Percentiles rank a stretch among this genome's conserved stretches.
Conservation (phyloP, 1,284 basidiomycete species). For the Rhodotorula mucilaginosa region DNA sequence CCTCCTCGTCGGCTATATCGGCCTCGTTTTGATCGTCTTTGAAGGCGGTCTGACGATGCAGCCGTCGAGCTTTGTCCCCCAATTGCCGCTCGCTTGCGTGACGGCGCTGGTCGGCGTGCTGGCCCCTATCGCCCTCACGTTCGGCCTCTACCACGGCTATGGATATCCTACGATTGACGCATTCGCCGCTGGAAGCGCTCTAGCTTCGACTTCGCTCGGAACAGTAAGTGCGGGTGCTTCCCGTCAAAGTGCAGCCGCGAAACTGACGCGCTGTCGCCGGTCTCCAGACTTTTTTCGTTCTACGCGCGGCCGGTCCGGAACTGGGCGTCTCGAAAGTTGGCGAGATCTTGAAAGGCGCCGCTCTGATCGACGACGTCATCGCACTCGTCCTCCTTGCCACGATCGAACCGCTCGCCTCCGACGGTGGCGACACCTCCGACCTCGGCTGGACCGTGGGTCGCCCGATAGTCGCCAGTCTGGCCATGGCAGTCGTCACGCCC, state of each 20-base stretch:
- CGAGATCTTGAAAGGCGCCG: conserved; percentile 56
- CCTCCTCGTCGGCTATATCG: conserved; percentile 56
- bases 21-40: conserved; percentile 56
- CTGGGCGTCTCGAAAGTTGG: conserved; percentile 55
- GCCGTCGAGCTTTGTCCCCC: conserved; percentile 50
- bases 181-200: conserved; percentile 57
- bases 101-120: conserved; percentile 56
- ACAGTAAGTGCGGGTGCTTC: conserved; percentile 45
- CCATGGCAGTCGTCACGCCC: conserved; percentile 48
- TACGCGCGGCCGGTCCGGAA: conserved; percentile 45
- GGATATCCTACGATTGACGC: conserved; percentile 52
- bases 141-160: conserved; percentile 44
- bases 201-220: conserved; percentile 58
- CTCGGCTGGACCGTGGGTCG: conserved; percentile 51
- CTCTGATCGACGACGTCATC: conserved; percentile 59
- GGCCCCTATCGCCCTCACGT: conserved; percentile 52
- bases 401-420: conserved; percentile 50
- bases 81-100: conserved; percentile 52
- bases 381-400: conserved; percentile 58
- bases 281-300: conserved; percentile 52
- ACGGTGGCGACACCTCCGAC: neutral
- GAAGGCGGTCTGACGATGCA: conserved; percentile 55
- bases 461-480: conserved; percentile 52
- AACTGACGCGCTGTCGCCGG: neutral
- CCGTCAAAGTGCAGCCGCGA: too few species aligned